These are phyloP conservation scores for Tuber indicum DNA, from an alignment of 495 filamentous ascomycete species.

Conservation along the genomic window DNA sequence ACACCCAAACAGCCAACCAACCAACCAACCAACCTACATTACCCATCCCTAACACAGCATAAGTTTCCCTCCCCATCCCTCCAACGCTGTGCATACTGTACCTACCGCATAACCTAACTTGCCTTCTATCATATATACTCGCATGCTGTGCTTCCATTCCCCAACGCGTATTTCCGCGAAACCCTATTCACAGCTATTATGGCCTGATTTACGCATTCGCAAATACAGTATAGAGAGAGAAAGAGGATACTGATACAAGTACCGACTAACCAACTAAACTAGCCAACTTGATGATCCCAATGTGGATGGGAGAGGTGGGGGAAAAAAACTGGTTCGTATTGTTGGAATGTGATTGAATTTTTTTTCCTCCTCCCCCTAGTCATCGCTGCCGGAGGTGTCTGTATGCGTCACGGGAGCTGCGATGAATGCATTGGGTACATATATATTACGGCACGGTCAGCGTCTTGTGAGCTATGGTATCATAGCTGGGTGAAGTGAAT, in stretches of 20 bases:
- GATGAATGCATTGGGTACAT: background rate
- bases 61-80: background rate
- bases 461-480: background rate
- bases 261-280: background rate
- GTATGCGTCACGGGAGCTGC: background rate
- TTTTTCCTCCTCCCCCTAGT: background rate
- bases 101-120: background rate
- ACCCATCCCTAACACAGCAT: background rate
- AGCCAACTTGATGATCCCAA: background rate
- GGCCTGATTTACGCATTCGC: background rate
- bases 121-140: background rate
- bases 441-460: background rate
- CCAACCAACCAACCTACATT: background rate
- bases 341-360: background rate
- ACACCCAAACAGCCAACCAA: background rate
- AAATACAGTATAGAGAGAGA: background rate
- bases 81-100: background rate
- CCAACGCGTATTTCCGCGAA: background rate
- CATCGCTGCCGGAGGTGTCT: background rate
- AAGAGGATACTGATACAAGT: background rate
- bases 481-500: background rate
- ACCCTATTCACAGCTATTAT: background rate
- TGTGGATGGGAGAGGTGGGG: background rate
- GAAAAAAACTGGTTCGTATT: background rate
- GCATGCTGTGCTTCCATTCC: background rate